Evolutionary conservation across 108 stramenopile genomes (phyloP).

Genomic region (Mayamaea pseudoterrestris): DNA sequence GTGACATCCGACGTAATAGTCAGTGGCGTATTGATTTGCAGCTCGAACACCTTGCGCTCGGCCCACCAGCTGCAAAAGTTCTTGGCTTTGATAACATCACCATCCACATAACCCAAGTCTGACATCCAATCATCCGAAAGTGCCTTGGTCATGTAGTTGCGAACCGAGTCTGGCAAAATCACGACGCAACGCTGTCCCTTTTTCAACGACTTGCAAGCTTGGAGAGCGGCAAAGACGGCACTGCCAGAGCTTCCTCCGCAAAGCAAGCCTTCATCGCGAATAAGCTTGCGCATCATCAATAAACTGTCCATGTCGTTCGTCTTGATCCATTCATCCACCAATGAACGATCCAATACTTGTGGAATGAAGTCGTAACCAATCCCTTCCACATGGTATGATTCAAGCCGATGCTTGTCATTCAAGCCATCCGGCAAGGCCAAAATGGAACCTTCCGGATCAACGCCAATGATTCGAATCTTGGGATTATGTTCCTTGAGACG

Average conservation of each 20-base stretch:
- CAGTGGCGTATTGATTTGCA: slow-evolving; percentile 72
- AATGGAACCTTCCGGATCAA: slow-evolving; percentile 76
- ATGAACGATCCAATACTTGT: slow-evolving; percentile 65
- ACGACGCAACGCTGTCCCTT: slow-evolving; percentile 71
- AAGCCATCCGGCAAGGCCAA: slow-evolving; percentile 70
- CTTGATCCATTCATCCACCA: slow-evolving; percentile 43
- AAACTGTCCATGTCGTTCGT: slow-evolving; percentile 53
- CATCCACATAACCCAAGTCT: slow-evolving; percentile 77
- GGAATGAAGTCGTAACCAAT: slow-evolving; percentile 95
- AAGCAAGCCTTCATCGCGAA: slow-evolving; percentile 83
- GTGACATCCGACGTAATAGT: slow-evolving; percentile 77
- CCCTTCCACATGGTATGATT: slow-evolving; percentile 82
- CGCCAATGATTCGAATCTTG: slow-evolving; percentile 60
- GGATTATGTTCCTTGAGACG: slow-evolving; percentile 73
- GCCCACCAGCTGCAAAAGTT: slow-evolving; percentile 59
- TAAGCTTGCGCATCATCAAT: slow-evolving; percentile 79
- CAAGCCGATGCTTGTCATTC: slow-evolving; percentile 66
- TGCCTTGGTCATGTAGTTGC: slow-evolving; percentile 96
- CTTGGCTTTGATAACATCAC: slow-evolving; percentile 56
- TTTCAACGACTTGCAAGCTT: slow-evolving; percentile 51
- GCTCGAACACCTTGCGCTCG: slow-evolving; percentile 58
- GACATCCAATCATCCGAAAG: slow-evolving; percentile 89
- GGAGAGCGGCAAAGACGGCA: slow-evolving; percentile 62
- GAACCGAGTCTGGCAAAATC: slow-evolving; percentile 80
- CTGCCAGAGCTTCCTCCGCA: slow-evolving; percentile 86